A percentile compares a stretch with the other conserved stretches of the same genome.
phyloP scores from a whole-genome alignment of 768 basidiomycete genomes.

The Leccinum rimulosum region DNA sequence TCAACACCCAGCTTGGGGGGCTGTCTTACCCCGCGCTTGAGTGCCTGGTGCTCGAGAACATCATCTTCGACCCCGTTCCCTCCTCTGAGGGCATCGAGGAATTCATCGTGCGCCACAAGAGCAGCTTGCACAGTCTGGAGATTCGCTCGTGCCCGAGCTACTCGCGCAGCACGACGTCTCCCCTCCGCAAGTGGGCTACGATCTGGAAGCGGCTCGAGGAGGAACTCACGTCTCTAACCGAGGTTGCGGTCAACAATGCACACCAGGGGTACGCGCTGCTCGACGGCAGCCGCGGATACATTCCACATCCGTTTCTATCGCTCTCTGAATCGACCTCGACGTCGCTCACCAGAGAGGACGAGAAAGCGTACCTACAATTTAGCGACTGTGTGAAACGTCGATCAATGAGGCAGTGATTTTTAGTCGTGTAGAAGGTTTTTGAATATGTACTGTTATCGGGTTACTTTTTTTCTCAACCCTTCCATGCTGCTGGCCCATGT shows the following conservation, averaged over 20 bases:
- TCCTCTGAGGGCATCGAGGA: constrained; percentile 26
- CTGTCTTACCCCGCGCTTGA: constrained; percentile 26
- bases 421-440: too few species aligned
- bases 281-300: constrained; percentile 20
- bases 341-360: constrained; percentile 11
- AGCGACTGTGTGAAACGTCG: constrained; percentile 12
- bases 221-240: constrained; percentile 22
- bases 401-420: background rate
- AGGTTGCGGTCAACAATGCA: constrained; percentile 18
- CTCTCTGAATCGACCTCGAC: background rate
- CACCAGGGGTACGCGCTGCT: constrained; percentile 24
- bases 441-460: too few species aligned
- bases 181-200: constrained; percentile 24
- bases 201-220: constrained; percentile 26
- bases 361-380: constrained; percentile 8
- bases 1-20: constrained; percentile 16
- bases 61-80: constrained; percentile 25
- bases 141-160: constrained; percentile 28
- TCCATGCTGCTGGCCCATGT: too few species aligned
- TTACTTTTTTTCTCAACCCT: too few species aligned
- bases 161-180: constrained; percentile 3
- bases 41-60: constrained; percentile 28
- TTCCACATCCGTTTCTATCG: constrained; percentile 15
- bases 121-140: constrained; percentile 22
- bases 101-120: constrained; percentile 31